These are phyloP conservation scores for Pleurotus tuoliensis DNA, from an alignment of 768 basidiomycete species.

Conservation along the genomic window DNA sequence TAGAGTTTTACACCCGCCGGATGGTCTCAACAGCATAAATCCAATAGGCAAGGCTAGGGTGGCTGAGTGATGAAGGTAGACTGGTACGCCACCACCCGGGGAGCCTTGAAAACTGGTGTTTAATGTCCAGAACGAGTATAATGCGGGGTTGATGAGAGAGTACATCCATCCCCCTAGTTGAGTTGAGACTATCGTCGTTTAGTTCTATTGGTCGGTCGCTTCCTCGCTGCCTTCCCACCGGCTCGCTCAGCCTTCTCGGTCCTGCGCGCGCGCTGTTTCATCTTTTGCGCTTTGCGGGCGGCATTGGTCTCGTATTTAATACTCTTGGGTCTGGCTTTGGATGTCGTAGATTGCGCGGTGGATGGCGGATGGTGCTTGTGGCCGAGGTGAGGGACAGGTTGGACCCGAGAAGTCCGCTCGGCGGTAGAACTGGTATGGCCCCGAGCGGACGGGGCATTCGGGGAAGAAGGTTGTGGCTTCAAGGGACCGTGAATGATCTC, in stretches of 20 bases:
- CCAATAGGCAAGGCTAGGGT: no score
- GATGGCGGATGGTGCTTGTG: conserved; percentile 10
- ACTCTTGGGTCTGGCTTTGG: conserved; percentile 23
- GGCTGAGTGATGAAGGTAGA: no score
- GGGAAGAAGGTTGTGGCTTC: conserved; percentile 8
- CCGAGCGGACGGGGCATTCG: not conserved
- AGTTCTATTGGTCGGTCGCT: conserved; percentile 18
- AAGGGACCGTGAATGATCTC: conserved; percentile 47
- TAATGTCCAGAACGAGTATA: no score
- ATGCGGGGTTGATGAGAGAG: no score
- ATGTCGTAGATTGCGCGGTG: conserved; percentile 14
- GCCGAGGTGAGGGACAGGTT: conserved; percentile 3
- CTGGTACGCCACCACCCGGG: no score
- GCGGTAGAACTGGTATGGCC: not conserved
- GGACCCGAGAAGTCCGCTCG: not conserved
- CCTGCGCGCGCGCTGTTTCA: conserved; percentile 61
- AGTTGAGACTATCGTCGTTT: conserved; percentile 14
- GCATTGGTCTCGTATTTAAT: conserved; percentile 70
- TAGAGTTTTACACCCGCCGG: no score
- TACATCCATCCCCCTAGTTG: not conserved
- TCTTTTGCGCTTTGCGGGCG: conserved; percentile 55
- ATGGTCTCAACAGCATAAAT: no score
- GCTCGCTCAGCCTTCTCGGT: conserved; percentile 71
- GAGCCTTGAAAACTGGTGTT: no score
- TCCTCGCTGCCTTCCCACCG: conserved; percentile 56